Percentiles rank a stretch among this genome's conserved stretches.
These are phyloP conservation scores for Trichoderma simmonsii DNA, from an alignment of 2,329 filamentous ascomycete genomes.

Conservation along the genomic window DNA sequence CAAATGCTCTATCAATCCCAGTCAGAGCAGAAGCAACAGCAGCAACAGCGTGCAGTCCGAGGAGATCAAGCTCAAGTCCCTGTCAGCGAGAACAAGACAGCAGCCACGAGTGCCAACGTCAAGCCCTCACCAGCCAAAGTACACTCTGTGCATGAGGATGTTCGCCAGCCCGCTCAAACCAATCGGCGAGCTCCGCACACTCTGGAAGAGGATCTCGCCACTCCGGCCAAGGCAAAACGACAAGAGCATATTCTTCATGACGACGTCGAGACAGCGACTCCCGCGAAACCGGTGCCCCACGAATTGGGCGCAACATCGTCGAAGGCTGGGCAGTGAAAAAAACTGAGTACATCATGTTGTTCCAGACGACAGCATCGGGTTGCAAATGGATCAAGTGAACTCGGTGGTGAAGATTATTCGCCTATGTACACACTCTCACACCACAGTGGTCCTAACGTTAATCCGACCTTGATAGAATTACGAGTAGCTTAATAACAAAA, in stretches of 20 bases:
- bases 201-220: conserved; percentile 15
- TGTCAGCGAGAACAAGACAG: neutral
- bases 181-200: conserved; percentile 13
- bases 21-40: neutral
- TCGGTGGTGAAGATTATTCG: neutral
- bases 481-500: neutral
- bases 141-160: neutral
- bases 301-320: conserved; percentile 2
- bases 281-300: conserved; percentile 7
- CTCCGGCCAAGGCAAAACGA: neutral
- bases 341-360: neutral
- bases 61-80: neutral
- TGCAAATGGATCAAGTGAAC: neutral
- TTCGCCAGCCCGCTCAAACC: neutral
- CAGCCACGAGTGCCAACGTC: neutral
- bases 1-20: neutral
- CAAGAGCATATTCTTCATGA: conserved; percentile 17
- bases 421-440: neutral
- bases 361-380: neutral
- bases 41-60: neutral
- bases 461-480: neutral
- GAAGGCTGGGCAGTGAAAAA: neutral
- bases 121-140: neutral
- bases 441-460: neutral
- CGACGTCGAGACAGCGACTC: conserved; percentile 1